These are phyloP conservation scores for Lachnellula cervina DNA, from an alignment of 2,329 filamentous ascomycete species.

Conservation along the genomic window DNA sequence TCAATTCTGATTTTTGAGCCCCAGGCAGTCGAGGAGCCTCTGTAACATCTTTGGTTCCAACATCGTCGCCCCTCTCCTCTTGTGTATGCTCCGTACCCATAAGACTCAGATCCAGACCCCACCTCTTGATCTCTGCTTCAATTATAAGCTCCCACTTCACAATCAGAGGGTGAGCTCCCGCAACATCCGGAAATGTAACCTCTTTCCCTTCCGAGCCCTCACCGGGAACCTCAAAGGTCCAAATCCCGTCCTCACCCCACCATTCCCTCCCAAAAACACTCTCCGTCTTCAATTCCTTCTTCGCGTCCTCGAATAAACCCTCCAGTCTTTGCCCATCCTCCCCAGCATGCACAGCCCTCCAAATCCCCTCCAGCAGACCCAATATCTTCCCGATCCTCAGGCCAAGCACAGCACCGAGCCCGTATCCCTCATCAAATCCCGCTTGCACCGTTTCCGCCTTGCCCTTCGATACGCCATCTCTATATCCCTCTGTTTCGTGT, in stretches of 20 bases:
- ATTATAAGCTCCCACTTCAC: conserved; percentile 53
- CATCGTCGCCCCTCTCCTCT: background rate
- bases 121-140: conserved; percentile 37
- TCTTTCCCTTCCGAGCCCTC: conserved; percentile 35
- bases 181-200: conserved; percentile 57
- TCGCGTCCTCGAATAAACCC: conserved; percentile 44
- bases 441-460: conserved; percentile 75
- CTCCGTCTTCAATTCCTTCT: conserved; percentile 54
- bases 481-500: conserved; percentile 71
- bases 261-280: conserved; percentile 61
- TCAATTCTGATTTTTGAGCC: conserved; percentile 3
- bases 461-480: conserved; percentile 74
- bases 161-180: conserved; percentile 62
- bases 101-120: conserved; percentile 33
- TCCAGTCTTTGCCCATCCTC: conserved; percentile 24
- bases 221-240: conserved; percentile 56
- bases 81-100: conserved; percentile 19
- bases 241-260: conserved; percentile 66
- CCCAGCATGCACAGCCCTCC: conserved; percentile 39
- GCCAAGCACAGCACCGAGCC: conserved; percentile 77
- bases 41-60: conserved; percentile 2
- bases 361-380: conserved; percentile 71
- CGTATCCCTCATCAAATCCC: conserved; percentile 89
- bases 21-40: background rate
- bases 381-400: conserved; percentile 67